phyloP scores from a whole-genome alignment of 306 rosid genomes.

The Vicia faba region DNA sequence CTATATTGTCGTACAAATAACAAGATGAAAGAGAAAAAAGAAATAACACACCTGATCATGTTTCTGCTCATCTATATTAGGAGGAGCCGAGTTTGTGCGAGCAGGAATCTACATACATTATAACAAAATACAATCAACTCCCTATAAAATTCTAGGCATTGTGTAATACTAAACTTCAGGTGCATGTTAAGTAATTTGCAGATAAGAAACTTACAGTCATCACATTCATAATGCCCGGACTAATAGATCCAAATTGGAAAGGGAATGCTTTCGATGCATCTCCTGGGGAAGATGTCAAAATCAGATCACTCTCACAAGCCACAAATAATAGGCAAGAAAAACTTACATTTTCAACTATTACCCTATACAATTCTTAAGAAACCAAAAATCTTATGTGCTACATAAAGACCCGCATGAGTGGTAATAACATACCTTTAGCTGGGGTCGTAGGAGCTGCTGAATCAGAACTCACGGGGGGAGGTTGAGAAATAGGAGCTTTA shows the following conservation, averaged over 20 bases:
- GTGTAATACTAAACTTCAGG: not conserved
- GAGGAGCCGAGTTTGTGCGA: conserved; percentile 96
- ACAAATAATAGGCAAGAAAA: not conserved
- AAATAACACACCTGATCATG: conserved; percentile 68
- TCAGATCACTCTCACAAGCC: conserved; percentile 30
- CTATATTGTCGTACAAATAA: conserved; percentile 27
- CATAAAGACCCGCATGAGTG: conserved; percentile 8
- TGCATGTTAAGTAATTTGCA: conserved; percentile 12
- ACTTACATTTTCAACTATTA: not conserved
- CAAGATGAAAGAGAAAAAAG: not conserved
- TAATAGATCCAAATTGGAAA: conserved; percentile 88
- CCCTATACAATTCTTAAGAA: conserved; percentile 14
- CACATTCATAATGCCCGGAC: conserved; percentile 73
- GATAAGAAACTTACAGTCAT: conserved; percentile 61
- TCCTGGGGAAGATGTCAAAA: conserved; percentile 52
- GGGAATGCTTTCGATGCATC: conserved; percentile 65
- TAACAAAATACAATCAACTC: conserved; percentile 30
- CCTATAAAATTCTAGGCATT: not conserved
- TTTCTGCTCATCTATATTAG: conserved; percentile 95
- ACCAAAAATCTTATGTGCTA: conserved; percentile 5
- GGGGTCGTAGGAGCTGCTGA: conserved; percentile 59
- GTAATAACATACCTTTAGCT: conserved; percentile 53
- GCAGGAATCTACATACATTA: conserved; percentile 75
- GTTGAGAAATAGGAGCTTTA: conserved; percentile 74
- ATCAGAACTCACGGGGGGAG: conserved; percentile 58